Evolutionary conservation across 2,329 filamentous ascomycete species (phyloP), one percentile per base, ranked within the genome.

Genomic region (Plectosphaerella sp.): DNA sequence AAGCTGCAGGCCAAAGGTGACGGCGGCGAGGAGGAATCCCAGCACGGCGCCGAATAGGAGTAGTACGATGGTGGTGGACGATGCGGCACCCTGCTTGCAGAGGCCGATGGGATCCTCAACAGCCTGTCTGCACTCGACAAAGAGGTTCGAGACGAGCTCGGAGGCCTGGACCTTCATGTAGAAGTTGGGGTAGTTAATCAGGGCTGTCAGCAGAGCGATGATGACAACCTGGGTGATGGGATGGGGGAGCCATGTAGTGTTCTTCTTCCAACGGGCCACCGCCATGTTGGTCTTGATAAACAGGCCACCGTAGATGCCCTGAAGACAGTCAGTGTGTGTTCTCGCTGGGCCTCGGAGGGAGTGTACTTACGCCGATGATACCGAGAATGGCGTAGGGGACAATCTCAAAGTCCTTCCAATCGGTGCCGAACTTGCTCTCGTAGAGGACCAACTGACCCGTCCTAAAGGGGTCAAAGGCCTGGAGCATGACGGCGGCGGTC

Each of bases 241-340:
- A 5, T 82, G 82, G 33, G 87, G 84, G 15, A 91, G 82, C 65
- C 83, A 84, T 15, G 78, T 71, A 15, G 70, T 68, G 7, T 83
- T 78, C 62, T 88, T 88, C 63, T 92, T 89, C 86, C 90, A 95
- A 60, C 80, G 76, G 2, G 91, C 88, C 39, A 97, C 78, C 54
- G 80, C 81, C 86, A 97, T 95, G 71, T 99, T 99, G 54, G 91
- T 75, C 63, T 91, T 93, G 74, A 97, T 97, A 67, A 99, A 96
- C 49, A 97, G 80, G 3, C 90, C 93, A 8, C 94, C 94, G 62
- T 96, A 97, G 2, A 97, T 74, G n/a, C 94, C 94, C 78, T 82
- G 49, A 7, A 8, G 8, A 11, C 15, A 5, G 35, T 59, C 54
- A 64, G 61, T 28, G 52, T 37, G 24, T 18, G 22, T 49, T 15